phyloP scores from a whole-genome alignment of 257 asterid species.

The Rhazya stricta region DNA sequence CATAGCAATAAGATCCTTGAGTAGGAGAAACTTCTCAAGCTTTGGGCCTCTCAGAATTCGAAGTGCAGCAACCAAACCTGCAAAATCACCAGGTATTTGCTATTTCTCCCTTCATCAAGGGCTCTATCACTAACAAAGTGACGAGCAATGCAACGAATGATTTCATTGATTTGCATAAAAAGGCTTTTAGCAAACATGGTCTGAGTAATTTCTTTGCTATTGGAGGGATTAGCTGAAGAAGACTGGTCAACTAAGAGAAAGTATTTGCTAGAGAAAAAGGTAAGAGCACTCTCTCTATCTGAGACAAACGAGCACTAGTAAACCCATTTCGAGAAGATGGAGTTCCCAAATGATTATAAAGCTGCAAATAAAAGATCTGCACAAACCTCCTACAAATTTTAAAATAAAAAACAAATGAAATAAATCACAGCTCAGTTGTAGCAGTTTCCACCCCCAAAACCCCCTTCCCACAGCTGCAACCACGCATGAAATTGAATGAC shows the following conservation, averaged over 20 bases:
- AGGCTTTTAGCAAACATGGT: background rate
- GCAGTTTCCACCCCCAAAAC: background rate
- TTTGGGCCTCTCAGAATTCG: slow-evolving; percentile 31
- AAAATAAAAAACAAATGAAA: no score
- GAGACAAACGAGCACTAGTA: background rate
- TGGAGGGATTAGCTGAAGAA: slow-evolving; percentile 76
- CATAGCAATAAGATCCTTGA: slow-evolving; percentile 24
- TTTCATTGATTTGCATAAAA: background rate
- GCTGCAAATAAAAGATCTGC: background rate
- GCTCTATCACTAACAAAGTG: background rate
- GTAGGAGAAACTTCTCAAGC: slow-evolving; percentile 25
- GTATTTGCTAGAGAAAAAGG: slow-evolving; percentile 68
- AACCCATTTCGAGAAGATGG: background rate
- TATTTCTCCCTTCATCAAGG: background rate
- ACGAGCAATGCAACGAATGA: background rate
- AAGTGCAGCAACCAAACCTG: slow-evolving; percentile 65
- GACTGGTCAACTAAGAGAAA: slow-evolving; percentile 83
- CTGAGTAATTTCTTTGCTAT: slow-evolving; percentile 18
- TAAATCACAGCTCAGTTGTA: no score
- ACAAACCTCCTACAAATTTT: no score
- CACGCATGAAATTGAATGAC: background rate
- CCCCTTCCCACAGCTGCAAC: background rate
- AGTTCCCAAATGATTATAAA: no score
- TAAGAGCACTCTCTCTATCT: slow-evolving; percentile 11
- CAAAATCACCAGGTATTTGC: slow-evolving; percentile 73